Percentiles rank a stretch among this genome's conserved stretches.
Evolutionary conservation across 2,329 filamentous ascomycete species (phyloP).

Genomic region (Paecilomyces sp.): DNA sequence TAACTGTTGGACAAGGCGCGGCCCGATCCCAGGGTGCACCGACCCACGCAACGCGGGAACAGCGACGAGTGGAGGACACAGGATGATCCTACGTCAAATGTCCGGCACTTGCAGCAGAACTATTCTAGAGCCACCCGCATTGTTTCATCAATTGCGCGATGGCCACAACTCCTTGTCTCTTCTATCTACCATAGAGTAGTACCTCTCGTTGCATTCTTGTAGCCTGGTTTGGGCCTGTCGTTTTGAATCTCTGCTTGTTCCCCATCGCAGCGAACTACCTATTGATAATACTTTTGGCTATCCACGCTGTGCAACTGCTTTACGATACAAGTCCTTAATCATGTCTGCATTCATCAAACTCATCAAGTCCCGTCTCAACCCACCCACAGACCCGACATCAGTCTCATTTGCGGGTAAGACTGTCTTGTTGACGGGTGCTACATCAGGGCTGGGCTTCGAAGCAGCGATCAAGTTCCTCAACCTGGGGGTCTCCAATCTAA

Average conservation of each 20-base stretch:
- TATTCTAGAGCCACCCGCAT: background rate
- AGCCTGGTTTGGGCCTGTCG: background rate
- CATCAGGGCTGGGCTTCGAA: conserved; percentile 44
- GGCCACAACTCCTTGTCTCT: background rate
- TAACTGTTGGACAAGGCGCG: background rate
- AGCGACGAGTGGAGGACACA: background rate
- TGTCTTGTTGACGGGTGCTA: conserved; percentile 45
- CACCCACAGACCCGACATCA: conserved; percentile 27
- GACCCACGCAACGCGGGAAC: background rate
- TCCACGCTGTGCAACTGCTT: background rate
- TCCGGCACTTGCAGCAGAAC: background rate
- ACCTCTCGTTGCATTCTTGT: background rate
- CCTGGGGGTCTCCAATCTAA: conserved; percentile 35
- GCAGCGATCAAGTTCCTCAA: conserved; percentile 42
- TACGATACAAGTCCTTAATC: background rate
- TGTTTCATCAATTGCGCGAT: background rate
- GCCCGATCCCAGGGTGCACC: background rate
- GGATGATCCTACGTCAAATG: background rate
- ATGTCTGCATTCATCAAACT: background rate
- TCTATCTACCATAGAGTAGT: background rate
- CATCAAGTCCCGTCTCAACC: conserved; percentile 5
- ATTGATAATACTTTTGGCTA: background rate
- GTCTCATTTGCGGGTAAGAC: conserved; percentile 39
- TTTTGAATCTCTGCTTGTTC: background rate
- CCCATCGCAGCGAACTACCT: background rate